These are phyloP conservation scores for Marsdenia floribunda DNA, from an alignment of 257 asterid genomes.

Conservation along the genomic window DNA sequence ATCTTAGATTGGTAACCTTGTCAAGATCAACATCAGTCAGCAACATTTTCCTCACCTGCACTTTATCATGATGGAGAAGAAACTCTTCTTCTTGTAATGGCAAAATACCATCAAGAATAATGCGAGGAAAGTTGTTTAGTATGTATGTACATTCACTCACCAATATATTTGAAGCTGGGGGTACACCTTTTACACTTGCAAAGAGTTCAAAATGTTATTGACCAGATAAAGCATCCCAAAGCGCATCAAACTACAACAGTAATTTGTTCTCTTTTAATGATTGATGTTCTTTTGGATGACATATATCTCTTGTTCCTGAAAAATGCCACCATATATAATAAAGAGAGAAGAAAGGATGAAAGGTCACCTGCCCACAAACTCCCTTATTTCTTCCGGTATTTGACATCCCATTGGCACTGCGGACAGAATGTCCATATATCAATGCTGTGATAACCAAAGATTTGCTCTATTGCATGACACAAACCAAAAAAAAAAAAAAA, in stretches of 20 bases:
- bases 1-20: constrained; percentile 21
- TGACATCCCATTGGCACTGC: constrained; percentile 24
- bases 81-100: background rate
- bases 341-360: no score
- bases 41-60: constrained; percentile 24
- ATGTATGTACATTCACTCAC: constrained; percentile 17
- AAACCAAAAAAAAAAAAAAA: constrained; percentile 1
- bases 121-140: background rate
- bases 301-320: no score
- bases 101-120: background rate
- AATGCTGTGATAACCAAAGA: background rate
- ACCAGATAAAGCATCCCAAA: constrained; percentile 32
- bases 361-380: constrained; percentile 34
- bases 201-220: constrained; percentile 36
- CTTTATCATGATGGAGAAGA: background rate
- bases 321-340: no score
- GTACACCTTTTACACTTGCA: constrained; percentile 36
- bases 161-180: constrained; percentile 11
- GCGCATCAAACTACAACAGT: constrained; percentile 28
- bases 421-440: constrained; percentile 31
- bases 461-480: background rate
- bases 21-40: constrained; percentile 28
- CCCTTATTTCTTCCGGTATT: constrained; percentile 31
- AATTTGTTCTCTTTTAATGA: background rate
- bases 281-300: background rate